Base-by-base conservation (phyloP, 805 yeast genomes). In the Zygosaccharomyces rouxii region DNA sequence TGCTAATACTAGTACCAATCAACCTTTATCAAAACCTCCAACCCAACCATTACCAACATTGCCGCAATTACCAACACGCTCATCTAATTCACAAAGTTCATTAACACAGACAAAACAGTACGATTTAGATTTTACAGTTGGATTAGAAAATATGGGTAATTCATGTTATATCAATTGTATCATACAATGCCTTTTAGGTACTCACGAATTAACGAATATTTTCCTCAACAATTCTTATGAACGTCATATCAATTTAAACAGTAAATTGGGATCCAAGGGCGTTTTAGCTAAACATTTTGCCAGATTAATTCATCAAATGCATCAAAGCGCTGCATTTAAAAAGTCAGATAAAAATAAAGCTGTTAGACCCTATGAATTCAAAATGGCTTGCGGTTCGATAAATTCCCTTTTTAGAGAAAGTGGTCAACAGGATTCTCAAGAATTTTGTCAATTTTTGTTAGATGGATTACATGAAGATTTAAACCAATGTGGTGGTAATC, bases 391-490 rank as follows among this genome's bases (percentile, higher is more conserved):
- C 19, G 96, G 95, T 0, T 73, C 83, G 0, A 65, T 86, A 33
- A 84, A 89, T 31, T 77, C 84, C 1, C 77, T 84, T 74, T 92
- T 89, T 70, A 78, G 83, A 0, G 95, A 88, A 2, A 84, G 82
- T 56, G 81, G 79, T 50, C 97, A 92, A 64, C 97, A 92, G 60
- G 98, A 92, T 63, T 86, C 96, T 1, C 97, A 90, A 63, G 98
- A 92, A 63, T 85, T 92, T 60, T 75, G 89, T 44, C 90, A 95
- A 26, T 92, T 86, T 74, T 66, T 92, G 28, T 71, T 92, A 23
- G 97, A 92, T 67, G 89, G 94, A 2, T 70, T 92, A 31, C 97
- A 92, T 62, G 97, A 92, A 66, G 98, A 92, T 67, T 72, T 92
- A 54, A 90, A 90, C 61, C 74, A 76, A 42, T 73, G 75, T 55